Evolutionary conservation across 78 protist species (phyloP), one percentile per base, ranked within the genome.

Genomic region (Trichosphaerium sp.): DNA sequence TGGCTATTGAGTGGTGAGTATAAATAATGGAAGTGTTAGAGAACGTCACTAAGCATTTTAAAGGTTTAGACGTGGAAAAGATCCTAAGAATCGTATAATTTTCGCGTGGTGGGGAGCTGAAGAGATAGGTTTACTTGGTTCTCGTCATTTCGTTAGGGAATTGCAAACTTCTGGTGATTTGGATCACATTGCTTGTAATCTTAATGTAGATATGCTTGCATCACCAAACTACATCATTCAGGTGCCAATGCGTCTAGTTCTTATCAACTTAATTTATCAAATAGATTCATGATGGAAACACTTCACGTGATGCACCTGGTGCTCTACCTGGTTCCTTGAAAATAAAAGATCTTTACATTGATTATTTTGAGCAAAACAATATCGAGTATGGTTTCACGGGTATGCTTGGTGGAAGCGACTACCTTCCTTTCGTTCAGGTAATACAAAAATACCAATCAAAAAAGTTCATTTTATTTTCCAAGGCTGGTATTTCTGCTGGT

Each of bases 91-190:
- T 18, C 11, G 70, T 10, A 25, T 66, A 29, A 11, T 60, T 12
- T 69, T 69, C 23, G 74, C 74, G 10, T 69, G 74, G 74, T 69
- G 74, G 74, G 74, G 74, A 23, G 74, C 74, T 11, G 74, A 69
- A 37, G 74, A 69, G 23, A 62, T 69, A 12, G 74, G 74, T 25
- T 49, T 69, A n/a, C 37, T 60, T 41, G 74, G 74, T n/a, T 69
- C 74, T 23, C 5, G 69, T 8, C 34, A 69, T 49, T 69, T 57
- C 43, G 74, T 69, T 31, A 49, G 41, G n/a, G 5, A 69, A 18
- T 26, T 66, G 29, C 57, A 26, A 69, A 69, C 66, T 60, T 69
- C n/a, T n/a, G n/a, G n/a, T 10, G 74, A 69, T n/a, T 57, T 69
- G 74, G 58, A 34, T 18, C 69, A 52, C 14, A n/a, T n/a, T n/a